These are phyloP conservation scores for Pezicula radicicola DNA, from an alignment of 2,329 filamentous ascomycete species.

Conservation along the genomic window DNA sequence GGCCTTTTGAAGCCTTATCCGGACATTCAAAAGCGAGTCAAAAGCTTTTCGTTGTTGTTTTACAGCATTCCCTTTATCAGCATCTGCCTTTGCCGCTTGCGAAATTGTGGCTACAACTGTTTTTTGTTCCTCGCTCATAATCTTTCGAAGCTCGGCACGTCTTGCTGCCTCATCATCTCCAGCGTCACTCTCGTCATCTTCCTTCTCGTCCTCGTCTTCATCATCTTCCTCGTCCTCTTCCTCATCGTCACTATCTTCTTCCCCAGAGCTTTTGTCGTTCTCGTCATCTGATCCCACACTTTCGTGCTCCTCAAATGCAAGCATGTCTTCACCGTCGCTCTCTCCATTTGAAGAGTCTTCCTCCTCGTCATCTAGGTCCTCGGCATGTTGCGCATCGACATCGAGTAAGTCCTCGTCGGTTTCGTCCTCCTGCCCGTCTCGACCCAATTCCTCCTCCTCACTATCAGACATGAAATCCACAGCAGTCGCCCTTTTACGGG, in stretches of 20 bases:
- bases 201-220: constrained; percentile 25
- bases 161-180: constrained; percentile 29
- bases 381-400: constrained; percentile 26
- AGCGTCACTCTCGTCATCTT: constrained; percentile 26
- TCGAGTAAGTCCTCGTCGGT: constrained; percentile 30
- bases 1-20: constrained; percentile 91
- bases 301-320: constrained; percentile 26
- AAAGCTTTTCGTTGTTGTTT: constrained; percentile 83
- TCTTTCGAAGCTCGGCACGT: constrained; percentile 60
- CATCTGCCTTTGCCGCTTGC: constrained; percentile 69
- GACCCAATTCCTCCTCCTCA: constrained; percentile 31
- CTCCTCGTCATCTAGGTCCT: constrained; percentile 28
- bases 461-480: constrained; percentile 53
- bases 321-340: constrained; percentile 16
- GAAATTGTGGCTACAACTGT: constrained; percentile 57
- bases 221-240: constrained; percentile 29
- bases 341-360: constrained; percentile 24
- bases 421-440: constrained; percentile 22
- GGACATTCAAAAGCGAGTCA: constrained; percentile 82
- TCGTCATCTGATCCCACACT: constrained; percentile 11
- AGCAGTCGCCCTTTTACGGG: constrained; percentile 42
- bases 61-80: constrained; percentile 81
- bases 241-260: constrained; percentile 17
- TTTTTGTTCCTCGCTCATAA: constrained; percentile 68
- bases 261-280: constrained; percentile 22